Conservation (phyloP, 1,139 yeast species). For the Hemisphaericaspora xylofermentans region DNA sequence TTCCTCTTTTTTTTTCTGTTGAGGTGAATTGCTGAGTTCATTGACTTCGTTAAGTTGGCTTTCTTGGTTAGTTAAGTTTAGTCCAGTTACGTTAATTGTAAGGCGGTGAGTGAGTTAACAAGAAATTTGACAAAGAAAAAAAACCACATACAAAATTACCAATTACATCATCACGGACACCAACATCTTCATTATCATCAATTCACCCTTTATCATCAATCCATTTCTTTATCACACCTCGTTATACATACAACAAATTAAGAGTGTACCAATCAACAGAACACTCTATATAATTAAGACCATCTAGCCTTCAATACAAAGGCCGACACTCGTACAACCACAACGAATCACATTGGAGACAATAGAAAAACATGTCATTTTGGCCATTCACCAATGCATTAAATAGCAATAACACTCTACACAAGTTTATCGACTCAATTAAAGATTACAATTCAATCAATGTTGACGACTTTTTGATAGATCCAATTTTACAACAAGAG, state of each 20-base stretch:
- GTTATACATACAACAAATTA: no score
- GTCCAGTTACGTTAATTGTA: no score
- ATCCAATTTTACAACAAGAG: slow-evolving; percentile 39
- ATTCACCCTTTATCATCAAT: background rate
- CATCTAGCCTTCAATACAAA: no score
- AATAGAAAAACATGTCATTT: slow-evolving; percentile 36
- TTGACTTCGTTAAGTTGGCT: no score
- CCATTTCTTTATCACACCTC: no score
- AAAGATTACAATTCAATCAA: slow-evolving; percentile 34
- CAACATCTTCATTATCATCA: background rate
- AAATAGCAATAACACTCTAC: slow-evolving; percentile 41
- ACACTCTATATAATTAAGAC: no score
- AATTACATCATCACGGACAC: background rate
- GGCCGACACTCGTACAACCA: background rate
- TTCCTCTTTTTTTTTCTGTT: no score
- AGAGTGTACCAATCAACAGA: no score
- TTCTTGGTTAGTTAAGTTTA: no score
- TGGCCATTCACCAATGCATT: slow-evolving; percentile 49
- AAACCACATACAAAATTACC: background rate
- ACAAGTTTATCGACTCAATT: slow-evolving; percentile 41
- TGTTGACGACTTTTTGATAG: slow-evolving; percentile 37
- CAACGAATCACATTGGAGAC: no score
- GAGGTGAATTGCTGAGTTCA: no score
- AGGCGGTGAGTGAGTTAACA: no score
- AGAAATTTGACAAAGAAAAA: background rate